Percentiles rank a stretch among this genome's conserved stretches.
These are phyloP conservation scores for Trichoderma pleuroti DNA, from an alignment of 2,329 filamentous ascomycete genomes.

Conservation along the genomic window DNA sequence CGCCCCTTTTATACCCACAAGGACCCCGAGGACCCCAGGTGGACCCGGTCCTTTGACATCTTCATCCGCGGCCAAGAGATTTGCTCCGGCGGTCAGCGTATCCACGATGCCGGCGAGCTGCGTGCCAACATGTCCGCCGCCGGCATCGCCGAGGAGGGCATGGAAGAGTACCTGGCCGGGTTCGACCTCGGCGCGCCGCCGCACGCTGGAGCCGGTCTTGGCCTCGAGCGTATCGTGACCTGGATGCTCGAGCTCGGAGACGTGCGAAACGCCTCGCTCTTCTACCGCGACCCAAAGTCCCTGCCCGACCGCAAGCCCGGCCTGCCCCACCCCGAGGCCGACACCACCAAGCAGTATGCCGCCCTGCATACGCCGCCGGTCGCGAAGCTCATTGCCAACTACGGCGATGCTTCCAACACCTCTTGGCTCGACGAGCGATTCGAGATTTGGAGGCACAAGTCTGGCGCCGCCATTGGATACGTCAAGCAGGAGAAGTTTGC, in stretches of 20 bases:
- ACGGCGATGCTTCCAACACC: conserved; percentile 89
- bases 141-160: conserved; percentile 73
- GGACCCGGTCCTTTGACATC: conserved; percentile 93
- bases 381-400: conserved; percentile 89
- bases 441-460: conserved; percentile 80
- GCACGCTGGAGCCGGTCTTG: conserved; percentile 86
- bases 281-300: conserved; percentile 84
- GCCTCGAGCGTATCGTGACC: conserved; percentile 83
- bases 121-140: conserved; percentile 70
- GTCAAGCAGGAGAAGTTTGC: conserved; percentile 72
- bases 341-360: conserved; percentile 56
- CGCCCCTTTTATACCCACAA: conserved; percentile 91
- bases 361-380: conserved; percentile 64
- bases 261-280: conserved; percentile 82
- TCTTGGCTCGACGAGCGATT: conserved; percentile 91
- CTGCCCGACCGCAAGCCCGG: conserved; percentile 64
- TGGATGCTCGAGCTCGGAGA: conserved; percentile 83
- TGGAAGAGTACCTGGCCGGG: conserved; percentile 86
- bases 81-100: conserved; percentile 87
- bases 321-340: conserved; percentile 83
- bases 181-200: conserved; percentile 88
- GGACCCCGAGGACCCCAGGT: conserved; percentile 65
- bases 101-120: conserved; percentile 74
- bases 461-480: conserved; percentile 81
- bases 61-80: conserved; percentile 93